Percentiles rank a stretch among this genome's conserved stretches.
Evolutionary conservation across 108 stramenopile species (phyloP).

Genomic region (Conticribra guillardii): DNA sequence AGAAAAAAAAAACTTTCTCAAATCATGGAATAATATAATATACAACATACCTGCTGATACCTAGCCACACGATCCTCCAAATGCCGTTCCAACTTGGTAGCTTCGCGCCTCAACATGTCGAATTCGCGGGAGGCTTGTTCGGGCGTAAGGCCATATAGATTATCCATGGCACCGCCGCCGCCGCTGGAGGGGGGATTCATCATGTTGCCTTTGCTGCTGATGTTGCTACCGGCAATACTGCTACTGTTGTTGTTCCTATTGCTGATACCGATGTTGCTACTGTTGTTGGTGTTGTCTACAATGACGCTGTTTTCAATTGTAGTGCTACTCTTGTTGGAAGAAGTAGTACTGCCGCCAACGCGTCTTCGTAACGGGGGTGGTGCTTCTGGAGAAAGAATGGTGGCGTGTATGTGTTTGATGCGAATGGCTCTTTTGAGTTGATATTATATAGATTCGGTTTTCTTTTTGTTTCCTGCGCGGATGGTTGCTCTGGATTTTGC

Average conservation of each 20-base stretch:
- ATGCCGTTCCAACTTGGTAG: slow-evolving; percentile 77
- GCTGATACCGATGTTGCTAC: neutral
- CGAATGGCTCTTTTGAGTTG: no score
- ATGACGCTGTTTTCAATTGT: neutral
- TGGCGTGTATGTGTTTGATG: no score
- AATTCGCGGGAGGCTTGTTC: slow-evolving; percentile 59
- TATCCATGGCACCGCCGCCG: neutral
- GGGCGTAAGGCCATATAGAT: slow-evolving; percentile 35
- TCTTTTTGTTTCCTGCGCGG: no score
- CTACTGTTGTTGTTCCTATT: neutral
- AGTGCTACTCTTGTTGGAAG: slow-evolving; percentile 4
- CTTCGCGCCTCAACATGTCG: slow-evolving; percentile 78
- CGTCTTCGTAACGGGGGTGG: slow-evolving; percentile 22
- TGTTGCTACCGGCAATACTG: neutral
- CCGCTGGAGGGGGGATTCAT: slow-evolving; percentile 12
- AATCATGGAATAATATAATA: no score
- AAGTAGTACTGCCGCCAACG: neutral
- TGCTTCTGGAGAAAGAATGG: slow-evolving; percentile 2
- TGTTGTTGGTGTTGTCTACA: no score
- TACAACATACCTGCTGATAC: slow-evolving; percentile 85
- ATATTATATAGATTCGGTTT: no score
- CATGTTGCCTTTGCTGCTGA: neutral
- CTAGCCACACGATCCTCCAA: slow-evolving; percentile 81
- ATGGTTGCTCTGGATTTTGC: no score
- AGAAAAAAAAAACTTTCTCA: no score